Base-by-base conservation (phyloP, 106 monocot genomes). In the Dioscorea alata region DNA sequence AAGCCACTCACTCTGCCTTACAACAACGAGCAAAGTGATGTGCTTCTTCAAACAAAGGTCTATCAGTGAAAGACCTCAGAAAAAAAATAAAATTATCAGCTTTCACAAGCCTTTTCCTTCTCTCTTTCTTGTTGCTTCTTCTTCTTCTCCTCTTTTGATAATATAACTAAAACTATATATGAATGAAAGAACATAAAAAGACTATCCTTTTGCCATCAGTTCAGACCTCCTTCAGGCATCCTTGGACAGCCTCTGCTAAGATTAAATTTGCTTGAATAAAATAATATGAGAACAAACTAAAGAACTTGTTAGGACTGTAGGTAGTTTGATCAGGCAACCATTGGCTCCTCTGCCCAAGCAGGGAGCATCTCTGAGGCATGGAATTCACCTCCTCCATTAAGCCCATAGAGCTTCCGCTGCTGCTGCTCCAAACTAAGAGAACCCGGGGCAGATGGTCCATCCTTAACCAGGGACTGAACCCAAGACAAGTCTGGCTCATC, bases 401-500 rank as follows among this genome's bases (percentile, higher is more conserved):
- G 50, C 20, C 20, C 50, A 19, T 23, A 50, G 66, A 20, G 50
- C 23, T 35, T 32, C 14, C 0, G 50, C 49, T 6, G 50, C 49
- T 10, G 66, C 50, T 7, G 64, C 53, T 64, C 64, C 64, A 18
- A 54, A 52, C 8, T n/a, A 10, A 34, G 23, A 57, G 21, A 20
- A 63, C 12, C 63, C 23, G 54, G 42, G 35, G 4, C 59, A 22
- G 72, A 69, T 8, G 83, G 81, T 9, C 69, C 80, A 3, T 91
- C 91, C 67, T 82, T 91, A 48, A 91, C 84, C 60, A 90, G 68
- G 12, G 84, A 79, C 52, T 90, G 87, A 18, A 85, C 87, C 94
- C 90, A 94, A 0, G 82, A 76, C 4, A 94, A 21, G 62, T 87
- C 90, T 0, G 81, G 90, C 65, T 88, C 94, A 10, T 83, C 82